These are phyloP conservation scores for Penicillium brevicompactum DNA, from an alignment of 2,329 filamentous ascomycete genomes.

Conservation along the genomic window DNA sequence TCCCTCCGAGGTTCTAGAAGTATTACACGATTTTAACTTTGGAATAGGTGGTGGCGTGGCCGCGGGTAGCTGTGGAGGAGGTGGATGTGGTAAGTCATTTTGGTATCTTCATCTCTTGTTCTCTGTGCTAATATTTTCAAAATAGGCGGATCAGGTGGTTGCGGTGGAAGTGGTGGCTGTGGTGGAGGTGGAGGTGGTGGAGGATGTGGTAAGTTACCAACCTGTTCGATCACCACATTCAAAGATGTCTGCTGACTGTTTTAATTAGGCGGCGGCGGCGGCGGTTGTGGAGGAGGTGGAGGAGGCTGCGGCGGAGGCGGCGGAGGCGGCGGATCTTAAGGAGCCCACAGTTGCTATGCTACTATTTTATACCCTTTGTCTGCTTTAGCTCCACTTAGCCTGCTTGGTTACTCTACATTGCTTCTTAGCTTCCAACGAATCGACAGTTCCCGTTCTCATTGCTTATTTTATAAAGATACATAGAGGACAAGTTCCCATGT, in stretches of 20 bases:
- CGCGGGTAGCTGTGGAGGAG: conserved; percentile 29
- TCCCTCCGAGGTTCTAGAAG: not conserved
- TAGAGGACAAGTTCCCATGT: too few relatives aligned
- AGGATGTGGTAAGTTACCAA: conserved; percentile 11
- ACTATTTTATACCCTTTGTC: not conserved
- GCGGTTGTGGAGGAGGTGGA: not conserved
- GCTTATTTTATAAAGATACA: too few relatives aligned
- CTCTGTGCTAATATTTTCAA: not conserved
- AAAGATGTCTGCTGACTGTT: not conserved
- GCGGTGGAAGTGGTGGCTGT: conserved; percentile 14
- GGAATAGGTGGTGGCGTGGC: conserved; percentile 30
- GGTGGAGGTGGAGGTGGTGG: conserved; percentile 18
- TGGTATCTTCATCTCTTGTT: not conserved
- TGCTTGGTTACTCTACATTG: not conserved
- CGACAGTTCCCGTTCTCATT: not conserved
- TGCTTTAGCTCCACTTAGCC: not conserved
- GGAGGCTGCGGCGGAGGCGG: conserved; percentile 2
- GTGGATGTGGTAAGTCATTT: conserved; percentile 11
- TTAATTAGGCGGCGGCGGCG: not conserved
- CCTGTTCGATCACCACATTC: not conserved
- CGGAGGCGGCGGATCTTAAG: conserved; percentile 3
- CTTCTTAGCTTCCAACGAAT: not conserved
- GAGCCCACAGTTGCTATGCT: not conserved
- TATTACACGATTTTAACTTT: conserved; percentile 2
- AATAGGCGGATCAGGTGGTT: conserved; percentile 6